Conservation (phyloP, 106 monocot species). For the Ottelia alismoides region DNA sequence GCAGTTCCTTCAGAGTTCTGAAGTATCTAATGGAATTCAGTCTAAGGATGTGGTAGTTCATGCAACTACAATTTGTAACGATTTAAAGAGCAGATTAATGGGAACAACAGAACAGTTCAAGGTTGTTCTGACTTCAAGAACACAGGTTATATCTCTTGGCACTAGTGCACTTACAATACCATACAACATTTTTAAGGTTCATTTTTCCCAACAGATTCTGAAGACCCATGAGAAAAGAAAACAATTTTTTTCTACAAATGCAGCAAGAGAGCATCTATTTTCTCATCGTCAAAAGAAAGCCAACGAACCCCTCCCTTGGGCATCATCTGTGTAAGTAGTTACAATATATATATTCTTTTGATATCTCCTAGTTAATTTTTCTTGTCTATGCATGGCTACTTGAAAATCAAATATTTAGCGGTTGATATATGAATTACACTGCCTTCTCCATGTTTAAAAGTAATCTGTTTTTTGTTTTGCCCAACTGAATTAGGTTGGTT, state of each 20-base stretch:
- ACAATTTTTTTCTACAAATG: slow-evolving; percentile 20
- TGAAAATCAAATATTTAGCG: too few species aligned
- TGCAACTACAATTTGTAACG: slow-evolving; percentile 24
- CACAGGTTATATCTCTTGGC: slow-evolving; percentile 7
- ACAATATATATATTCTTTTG: too few species aligned
- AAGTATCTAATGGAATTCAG: slow-evolving; percentile 4
- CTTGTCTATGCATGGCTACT: too few species aligned
- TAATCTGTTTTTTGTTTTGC: too few species aligned
- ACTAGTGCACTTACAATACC: neutral
- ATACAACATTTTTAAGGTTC: neutral
- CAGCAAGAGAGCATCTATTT: slow-evolving; percentile 9
- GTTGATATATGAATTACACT: too few species aligned
- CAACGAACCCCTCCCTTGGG: slow-evolving; percentile 18
- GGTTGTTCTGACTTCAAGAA: slow-evolving; percentile 19
- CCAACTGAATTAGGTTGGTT: too few species aligned
- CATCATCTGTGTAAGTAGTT: too few species aligned
- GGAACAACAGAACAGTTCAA: slow-evolving; percentile 21
- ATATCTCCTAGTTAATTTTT: too few species aligned
- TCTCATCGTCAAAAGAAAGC: slow-evolving; percentile 5
- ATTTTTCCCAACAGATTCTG: too few species aligned
- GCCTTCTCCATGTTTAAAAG: too few species aligned
- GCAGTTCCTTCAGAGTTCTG: slow-evolving; percentile 18
- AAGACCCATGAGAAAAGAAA: slow-evolving; percentile 24
- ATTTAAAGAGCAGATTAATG: slow-evolving; percentile 19
- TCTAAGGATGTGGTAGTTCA: slow-evolving; percentile 18